Evolutionary conservation across 306 rosid species (phyloP).

Genomic region (Glycyrrhiza uralensis): DNA sequence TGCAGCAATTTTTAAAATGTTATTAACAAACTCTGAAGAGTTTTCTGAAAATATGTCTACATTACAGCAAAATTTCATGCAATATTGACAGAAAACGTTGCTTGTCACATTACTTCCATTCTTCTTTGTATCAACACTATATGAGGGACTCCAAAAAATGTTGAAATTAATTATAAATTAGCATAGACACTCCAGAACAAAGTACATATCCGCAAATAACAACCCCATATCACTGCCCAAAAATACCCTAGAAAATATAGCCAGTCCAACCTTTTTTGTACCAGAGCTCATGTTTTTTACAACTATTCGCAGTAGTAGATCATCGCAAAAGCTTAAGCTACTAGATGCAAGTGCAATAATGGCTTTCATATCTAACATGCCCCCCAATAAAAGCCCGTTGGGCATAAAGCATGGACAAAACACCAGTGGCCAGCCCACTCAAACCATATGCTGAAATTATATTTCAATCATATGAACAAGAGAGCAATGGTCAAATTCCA

Average conservation of each 20-base stretch:
- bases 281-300: not conserved
- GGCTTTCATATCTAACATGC: not conserved
- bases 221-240: not conserved
- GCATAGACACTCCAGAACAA: not conserved
- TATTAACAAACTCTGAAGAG: not conserved
- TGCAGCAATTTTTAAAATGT: slow-evolving; percentile 3
- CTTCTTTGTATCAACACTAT: not conserved
- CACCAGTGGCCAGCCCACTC: not conserved
- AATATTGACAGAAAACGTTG: slow-evolving; percentile 2
- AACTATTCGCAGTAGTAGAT: not conserved
- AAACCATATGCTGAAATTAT: not conserved
- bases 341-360: not conserved
- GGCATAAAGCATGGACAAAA: not conserved
- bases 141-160: not conserved
- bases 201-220: slow-evolving; percentile 11
- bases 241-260: not conserved
- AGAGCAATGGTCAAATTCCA: not conserved
- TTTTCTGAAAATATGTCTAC: not conserved
- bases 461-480: not conserved
- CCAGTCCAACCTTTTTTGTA: not conserved
- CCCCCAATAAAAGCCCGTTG: not conserved
- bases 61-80: not conserved
- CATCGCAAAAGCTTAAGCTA: not conserved
- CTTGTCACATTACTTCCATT: slow-evolving; percentile 5
- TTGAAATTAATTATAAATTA: not conserved